Base-by-base conservation (phyloP, 495 filamentous ascomycete species). In the Poronia punctata region DNA sequence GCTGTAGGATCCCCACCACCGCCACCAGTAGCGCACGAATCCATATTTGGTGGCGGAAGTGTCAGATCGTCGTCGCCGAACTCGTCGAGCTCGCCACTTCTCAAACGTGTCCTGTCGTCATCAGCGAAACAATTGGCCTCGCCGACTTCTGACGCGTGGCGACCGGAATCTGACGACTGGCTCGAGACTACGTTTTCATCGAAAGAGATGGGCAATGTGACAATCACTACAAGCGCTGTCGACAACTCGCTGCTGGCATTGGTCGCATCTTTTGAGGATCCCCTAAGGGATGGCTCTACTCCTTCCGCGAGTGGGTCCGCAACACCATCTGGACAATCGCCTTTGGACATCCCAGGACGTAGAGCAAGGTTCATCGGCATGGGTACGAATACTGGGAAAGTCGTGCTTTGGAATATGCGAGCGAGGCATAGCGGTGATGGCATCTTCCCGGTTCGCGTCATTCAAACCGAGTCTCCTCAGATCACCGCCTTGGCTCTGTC, bases 401-500 rank as follows among this genome's bases (percentile, higher is more conserved):
- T 98, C 12, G 66, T 88, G 19, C 54, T 95, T 2, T 98, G 90
- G 89, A 83, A 97, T 49, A 78, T 84, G 50, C 80, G 92, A 30
- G 84, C 45, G 53, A 67, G 5, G 54, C 80, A 32, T 39, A 64
- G 68, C 11, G 57, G 80, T 3, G 65, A 65, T 42, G 58, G 56
- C 17, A 52, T 76, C 5, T 53, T 72, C 7, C 86, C 92, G 3
- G 56, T 95, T 14, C 76, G 86, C 12, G 71, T 84, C 30, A 94
- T 98, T 38, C 78, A 90, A 45, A 97, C 92, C 0, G 87, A 95
- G 17, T 96, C 92, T 0, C 89, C 92, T 1, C 74, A 86, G 49
- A 79, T 98, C 8, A 83, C 90, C 7, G 86, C 78, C 48, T 61
- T 98, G n/a, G 92, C 82, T 5, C 57, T 95, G 15, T 86, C 88